These are phyloP conservation scores for Aspergillus affinis DNA, from an alignment of 495 filamentous ascomycete genomes.

Conservation along the genomic window DNA sequence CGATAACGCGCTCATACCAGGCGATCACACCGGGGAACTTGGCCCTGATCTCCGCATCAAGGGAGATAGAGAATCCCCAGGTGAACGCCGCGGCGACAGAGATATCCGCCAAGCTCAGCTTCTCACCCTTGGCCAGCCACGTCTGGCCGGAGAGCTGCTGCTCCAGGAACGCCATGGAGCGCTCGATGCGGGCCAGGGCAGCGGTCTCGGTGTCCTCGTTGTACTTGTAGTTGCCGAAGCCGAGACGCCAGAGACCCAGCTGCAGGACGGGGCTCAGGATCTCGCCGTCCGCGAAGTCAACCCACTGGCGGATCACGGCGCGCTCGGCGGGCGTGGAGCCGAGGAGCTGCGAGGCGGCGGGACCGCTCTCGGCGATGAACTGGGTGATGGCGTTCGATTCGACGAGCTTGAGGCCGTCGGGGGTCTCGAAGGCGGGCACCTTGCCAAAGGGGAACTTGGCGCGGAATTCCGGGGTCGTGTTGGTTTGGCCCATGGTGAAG, in stretches of 20 bases:
- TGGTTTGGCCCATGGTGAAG: conserved; percentile 48
- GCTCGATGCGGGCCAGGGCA: conserved; percentile 25
- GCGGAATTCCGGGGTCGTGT: conserved; percentile 50
- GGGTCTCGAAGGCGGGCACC: conserved; percentile 55
- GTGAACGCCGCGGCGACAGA: conserved; percentile 41
- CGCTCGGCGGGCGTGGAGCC: conserved; percentile 46
- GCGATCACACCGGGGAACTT: conserved; percentile 41
- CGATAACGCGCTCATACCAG: conserved; percentile 45
- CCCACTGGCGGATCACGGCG: conserved; percentile 53
- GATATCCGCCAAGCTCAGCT: conserved; percentile 56
- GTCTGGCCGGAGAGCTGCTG: conserved; percentile 35
- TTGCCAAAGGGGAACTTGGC: conserved; percentile 64
- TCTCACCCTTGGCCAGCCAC: conserved; percentile 46
- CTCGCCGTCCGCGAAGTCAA: conserved; percentile 48
- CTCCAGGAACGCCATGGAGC: conserved; percentile 45
- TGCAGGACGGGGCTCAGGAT: conserved; percentile 30
- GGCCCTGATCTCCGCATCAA: conserved; percentile 53
- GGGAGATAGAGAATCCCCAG: conserved; percentile 38
- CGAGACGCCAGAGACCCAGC: conserved; percentile 36
- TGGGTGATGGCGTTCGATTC: conserved; percentile 57
- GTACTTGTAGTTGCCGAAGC: conserved; percentile 32
- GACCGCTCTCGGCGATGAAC: conserved; percentile 54
- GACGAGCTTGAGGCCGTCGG: conserved; percentile 51
- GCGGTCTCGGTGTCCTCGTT: conserved; percentile 36
- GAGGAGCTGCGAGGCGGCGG: conserved; percentile 49